Conservation (phyloP, 805 yeast genomes). For the Wickerhamiella cacticola region DNA sequence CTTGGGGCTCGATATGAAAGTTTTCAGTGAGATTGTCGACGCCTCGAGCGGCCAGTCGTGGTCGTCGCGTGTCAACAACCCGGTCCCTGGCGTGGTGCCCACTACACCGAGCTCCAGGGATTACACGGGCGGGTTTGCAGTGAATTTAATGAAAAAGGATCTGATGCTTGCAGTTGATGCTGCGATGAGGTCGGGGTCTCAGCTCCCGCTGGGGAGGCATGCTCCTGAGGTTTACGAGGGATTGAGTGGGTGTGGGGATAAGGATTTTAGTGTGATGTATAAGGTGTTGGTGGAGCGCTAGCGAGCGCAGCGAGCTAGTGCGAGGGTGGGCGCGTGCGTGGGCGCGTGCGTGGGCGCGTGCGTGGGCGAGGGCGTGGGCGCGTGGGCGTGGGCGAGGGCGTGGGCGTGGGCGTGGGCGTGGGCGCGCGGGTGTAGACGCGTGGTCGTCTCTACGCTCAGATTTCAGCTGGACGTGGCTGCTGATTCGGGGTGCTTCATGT, state of each 20-base stretch:
- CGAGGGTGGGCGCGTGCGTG: too few relatives aligned
- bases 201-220: constrained; percentile 21
- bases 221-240: constrained; percentile 23
- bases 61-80: constrained; percentile 45
- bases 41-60: constrained; percentile 44
- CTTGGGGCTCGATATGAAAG: constrained; percentile 37
- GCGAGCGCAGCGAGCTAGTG: too few relatives aligned
- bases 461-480: too few relatives aligned
- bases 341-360: too few relatives aligned
- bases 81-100: constrained; percentile 38
- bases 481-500: too few relatives aligned
- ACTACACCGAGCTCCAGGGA: constrained; percentile 38
- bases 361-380: too few relatives aligned
- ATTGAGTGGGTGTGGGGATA: constrained; percentile 12
- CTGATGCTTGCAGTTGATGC: constrained; percentile 29
- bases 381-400: too few relatives aligned
- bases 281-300: too few relatives aligned
- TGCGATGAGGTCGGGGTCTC: constrained; percentile 19
- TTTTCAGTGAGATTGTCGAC: constrained; percentile 39
- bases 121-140: constrained; percentile 38
- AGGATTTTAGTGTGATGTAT: constrained; percentile 13
- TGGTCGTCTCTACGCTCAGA: too few relatives aligned
- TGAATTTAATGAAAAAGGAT: constrained; percentile 32
- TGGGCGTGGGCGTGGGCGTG: too few relatives aligned
- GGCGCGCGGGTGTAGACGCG: too few relatives aligned